These are phyloP conservation scores for Porcisia deanei DNA, from an alignment of 208 protist species.

Conservation along the genomic window DNA sequence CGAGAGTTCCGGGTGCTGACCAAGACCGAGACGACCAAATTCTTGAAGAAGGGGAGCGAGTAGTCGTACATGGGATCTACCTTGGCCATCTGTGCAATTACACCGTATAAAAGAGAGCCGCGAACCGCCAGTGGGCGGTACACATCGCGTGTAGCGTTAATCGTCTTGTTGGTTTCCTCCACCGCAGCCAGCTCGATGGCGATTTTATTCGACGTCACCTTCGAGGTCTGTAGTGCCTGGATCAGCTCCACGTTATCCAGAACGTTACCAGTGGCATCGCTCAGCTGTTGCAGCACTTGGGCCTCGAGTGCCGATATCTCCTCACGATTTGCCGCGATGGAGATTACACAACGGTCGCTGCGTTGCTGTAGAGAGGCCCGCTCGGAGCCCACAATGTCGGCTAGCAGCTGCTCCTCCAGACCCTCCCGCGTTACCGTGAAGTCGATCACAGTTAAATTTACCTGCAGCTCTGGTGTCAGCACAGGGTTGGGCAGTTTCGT, in stretches of 20 bases:
- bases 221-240: constrained; percentile 91
- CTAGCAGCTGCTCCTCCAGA: constrained; percentile 93
- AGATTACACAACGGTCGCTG: constrained; percentile 87
- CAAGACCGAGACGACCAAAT: constrained; percentile 89
- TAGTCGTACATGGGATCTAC: constrained; percentile 95
- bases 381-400: constrained; percentile 89
- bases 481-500: constrained; percentile 95
- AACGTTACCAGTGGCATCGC: constrained; percentile 92
- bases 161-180: constrained; percentile 93
- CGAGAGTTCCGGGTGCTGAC: constrained; percentile 44
- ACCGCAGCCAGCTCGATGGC: constrained; percentile 85
- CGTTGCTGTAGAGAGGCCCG: constrained; percentile 85
- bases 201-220: constrained; percentile 92
- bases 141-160: constrained; percentile 88
- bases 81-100: constrained; percentile 87
- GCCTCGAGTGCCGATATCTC: constrained; percentile 93
- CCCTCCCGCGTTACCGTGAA: constrained; percentile 93
- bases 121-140: constrained; percentile 93
- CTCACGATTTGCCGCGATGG: constrained; percentile 93
- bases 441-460: constrained; percentile 93
- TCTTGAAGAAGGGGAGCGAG: constrained; percentile 92
- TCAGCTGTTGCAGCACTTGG: constrained; percentile 93
- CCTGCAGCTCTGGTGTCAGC: constrained; percentile 94
- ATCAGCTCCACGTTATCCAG: constrained; percentile 96
- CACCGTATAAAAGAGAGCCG: constrained; percentile 95